Conservation (phyloP, 2,329 filamentous ascomycete species). For the Calonectria pteridis region DNA sequence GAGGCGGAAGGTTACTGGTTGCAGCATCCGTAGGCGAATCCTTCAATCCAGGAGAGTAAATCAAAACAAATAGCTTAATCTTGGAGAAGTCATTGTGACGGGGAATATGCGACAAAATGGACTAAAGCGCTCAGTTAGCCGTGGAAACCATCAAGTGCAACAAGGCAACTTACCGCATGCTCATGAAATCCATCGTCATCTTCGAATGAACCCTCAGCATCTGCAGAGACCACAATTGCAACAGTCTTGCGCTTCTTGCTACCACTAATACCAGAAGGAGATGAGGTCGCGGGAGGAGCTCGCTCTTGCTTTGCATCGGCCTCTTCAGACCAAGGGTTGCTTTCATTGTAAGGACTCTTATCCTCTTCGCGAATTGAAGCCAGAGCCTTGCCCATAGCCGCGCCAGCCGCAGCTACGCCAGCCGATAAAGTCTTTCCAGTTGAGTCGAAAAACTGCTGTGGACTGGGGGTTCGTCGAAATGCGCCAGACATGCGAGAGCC, state of each 20-base stretch:
- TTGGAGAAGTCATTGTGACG: conserved; percentile 79
- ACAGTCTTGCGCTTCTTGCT: conserved; percentile 78
- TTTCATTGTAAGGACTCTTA: conserved; percentile 81
- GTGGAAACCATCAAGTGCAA: conserved; percentile 2
- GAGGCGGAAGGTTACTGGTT: conserved; percentile 68
- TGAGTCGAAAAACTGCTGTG: conserved; percentile 88
- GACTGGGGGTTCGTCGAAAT: conserved; percentile 84
- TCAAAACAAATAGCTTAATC: conserved; percentile 86
- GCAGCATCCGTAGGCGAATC: conserved; percentile 68
- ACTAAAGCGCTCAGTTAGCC: conserved; percentile 61
- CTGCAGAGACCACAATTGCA: conserved; percentile 89
- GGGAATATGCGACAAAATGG: conserved; percentile 90
- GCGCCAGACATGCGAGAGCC: conserved; percentile 84
- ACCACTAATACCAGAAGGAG: conserved; percentile 50
- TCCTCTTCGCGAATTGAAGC: conserved; percentile 88
- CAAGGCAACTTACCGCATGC: conserved; percentile 77
- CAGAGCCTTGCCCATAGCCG: conserved; percentile 84
- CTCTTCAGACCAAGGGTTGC: conserved; percentile 93
- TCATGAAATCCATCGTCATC: conserved; percentile 76
- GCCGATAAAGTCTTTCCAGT: conserved; percentile 86
- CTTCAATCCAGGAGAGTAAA: conserved; percentile 87
- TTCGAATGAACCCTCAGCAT: conserved; percentile 69
- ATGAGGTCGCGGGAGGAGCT: conserved; percentile 40
- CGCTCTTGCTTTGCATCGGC: conserved; percentile 75
- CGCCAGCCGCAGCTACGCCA: conserved; percentile 85